A percentile compares a stretch with the other conserved stretches of the same genome.
phyloP scores from a whole-genome alignment of 2,329 filamentous ascomycete species.

The Cladosporium sp. region DNA sequence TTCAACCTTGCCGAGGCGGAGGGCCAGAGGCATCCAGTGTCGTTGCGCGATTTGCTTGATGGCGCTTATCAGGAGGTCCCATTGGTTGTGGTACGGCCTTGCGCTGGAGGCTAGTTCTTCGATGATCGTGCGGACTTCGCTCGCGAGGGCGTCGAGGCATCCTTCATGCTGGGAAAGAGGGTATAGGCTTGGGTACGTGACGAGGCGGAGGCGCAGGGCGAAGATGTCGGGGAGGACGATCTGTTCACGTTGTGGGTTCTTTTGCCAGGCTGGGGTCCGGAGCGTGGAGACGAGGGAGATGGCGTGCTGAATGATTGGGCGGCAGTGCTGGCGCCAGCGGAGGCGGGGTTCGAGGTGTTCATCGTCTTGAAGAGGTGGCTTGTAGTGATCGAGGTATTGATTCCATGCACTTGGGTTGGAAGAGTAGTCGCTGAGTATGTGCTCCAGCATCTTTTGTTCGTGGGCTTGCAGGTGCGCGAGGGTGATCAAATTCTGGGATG shows the following conservation, averaged over 20 bases:
- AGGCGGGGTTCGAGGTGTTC: neutral
- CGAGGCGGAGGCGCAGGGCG: slow-evolving; percentile 32
- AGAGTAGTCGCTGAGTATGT: slow-evolving; percentile 19
- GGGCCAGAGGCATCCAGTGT: neutral
- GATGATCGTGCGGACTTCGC: neutral
- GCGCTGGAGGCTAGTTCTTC: neutral
- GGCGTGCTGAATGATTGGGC: slow-evolving; percentile 25
- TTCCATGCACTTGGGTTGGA: slow-evolving; percentile 14
- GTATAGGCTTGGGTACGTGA: slow-evolving; percentile 29
- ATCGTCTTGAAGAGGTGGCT: neutral
- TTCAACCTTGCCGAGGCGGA: neutral
- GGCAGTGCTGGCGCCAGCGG: slow-evolving; percentile 21
- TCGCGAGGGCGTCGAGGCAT: neutral
- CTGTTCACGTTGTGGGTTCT: slow-evolving; percentile 22
- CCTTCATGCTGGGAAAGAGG: neutral
- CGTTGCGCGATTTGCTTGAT: neutral
- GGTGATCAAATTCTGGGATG: slow-evolving; percentile 28
- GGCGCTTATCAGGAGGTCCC: neutral
- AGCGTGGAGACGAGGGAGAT: slow-evolving; percentile 22
- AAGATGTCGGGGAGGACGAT: slow-evolving; percentile 30
- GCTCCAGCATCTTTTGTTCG: slow-evolving; percentile 2
- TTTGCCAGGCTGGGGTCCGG: slow-evolving; percentile 25
- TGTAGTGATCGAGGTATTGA: slow-evolving; percentile 2
- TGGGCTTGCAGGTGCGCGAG: slow-evolving; percentile 20
- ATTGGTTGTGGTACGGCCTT: neutral